phyloP scores from a whole-genome alignment of 1,284 basidiomycete genomes.

The Trametes versicolor region DNA sequence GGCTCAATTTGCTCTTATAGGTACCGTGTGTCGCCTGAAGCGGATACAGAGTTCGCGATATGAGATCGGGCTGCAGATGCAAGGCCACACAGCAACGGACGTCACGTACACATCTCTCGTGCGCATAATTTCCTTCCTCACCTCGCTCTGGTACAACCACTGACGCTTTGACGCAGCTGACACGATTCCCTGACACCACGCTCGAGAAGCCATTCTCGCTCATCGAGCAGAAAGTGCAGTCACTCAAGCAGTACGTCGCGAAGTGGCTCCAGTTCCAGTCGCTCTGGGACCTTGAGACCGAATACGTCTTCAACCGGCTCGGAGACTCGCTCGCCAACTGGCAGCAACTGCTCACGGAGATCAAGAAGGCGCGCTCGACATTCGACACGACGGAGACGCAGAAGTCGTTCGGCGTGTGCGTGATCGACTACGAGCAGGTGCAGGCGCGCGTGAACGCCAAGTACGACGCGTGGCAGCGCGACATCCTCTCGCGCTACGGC shows the following conservation, averaged over 20 bases:
- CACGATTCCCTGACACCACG: constrained; percentile 77
- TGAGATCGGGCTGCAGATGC: constrained; percentile 93
- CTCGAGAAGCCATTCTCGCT: constrained; percentile 87
- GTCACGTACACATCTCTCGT: constrained; percentile 87
- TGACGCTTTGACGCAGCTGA: constrained; percentile 62
- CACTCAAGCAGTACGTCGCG: constrained; percentile 90
- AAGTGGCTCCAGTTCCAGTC: constrained; percentile 99
- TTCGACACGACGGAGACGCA: constrained; percentile 97
- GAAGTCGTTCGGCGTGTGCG: constrained; percentile 91
- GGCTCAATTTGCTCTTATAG: constrained; percentile 46
- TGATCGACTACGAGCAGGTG: constrained; percentile 98
- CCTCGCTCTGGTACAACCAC: background rate
- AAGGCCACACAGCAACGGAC: constrained; percentile 68
- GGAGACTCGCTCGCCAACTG: constrained; percentile 94
- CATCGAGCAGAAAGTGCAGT: constrained; percentile 89
- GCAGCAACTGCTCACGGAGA: constrained; percentile 95
- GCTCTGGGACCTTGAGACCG: constrained; percentile 97
- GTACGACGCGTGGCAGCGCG: constrained; percentile 98
- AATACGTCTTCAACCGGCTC: constrained; percentile 94
- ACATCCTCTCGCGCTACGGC: constrained; percentile 93
- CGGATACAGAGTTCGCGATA: constrained; percentile 95
- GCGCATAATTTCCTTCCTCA: constrained; percentile 39
- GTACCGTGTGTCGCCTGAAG: constrained; percentile 88
- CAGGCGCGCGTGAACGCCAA: constrained; percentile 98
- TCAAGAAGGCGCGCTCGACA: constrained; percentile 94